phyloP scores from a whole-genome alignment of 2,329 filamentous ascomycete species.

The Nannizziopsis arthrosporioides region DNA sequence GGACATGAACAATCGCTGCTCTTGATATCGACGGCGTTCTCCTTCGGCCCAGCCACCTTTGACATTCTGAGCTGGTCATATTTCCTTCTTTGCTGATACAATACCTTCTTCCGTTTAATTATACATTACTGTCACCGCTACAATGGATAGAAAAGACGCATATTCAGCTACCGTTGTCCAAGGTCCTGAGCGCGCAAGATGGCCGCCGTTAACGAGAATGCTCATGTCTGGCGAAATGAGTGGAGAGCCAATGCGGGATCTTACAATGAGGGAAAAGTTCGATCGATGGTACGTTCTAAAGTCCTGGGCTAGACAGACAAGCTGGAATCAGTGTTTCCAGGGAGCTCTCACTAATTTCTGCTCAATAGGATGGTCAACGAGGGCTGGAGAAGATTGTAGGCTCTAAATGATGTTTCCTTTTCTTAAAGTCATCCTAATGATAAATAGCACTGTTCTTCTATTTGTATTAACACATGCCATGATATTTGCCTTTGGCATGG shows the following conservation, averaged over 20 bases:
- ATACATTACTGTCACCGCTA: not conserved
- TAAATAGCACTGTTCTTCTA: constrained; percentile 56
- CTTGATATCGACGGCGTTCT: not conserved
- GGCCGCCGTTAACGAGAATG: constrained; percentile 72
- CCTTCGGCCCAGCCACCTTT: not conserved
- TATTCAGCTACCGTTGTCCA: constrained; percentile 1
- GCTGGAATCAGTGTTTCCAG: not conserved
- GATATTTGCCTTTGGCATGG: constrained; percentile 68
- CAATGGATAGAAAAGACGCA: not conserved
- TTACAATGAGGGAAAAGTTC: constrained; percentile 60
- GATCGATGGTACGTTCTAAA: constrained; percentile 47
- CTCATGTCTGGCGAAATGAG: constrained; percentile 73
- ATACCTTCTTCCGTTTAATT: not conserved
- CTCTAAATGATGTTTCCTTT: constrained; percentile 16
- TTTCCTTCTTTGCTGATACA: not conserved
- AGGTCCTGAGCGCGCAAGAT: constrained; percentile 56
- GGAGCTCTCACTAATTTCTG: not conserved
- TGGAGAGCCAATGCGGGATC: constrained; percentile 56
- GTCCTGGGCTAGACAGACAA: not conserved
- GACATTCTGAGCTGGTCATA: not conserved
- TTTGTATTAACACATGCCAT: constrained; percentile 63
- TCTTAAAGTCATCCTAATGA: constrained; percentile 36
- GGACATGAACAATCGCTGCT: not conserved
- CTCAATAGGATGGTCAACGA: constrained; percentile 64
- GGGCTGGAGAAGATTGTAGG: constrained; percentile 67